phyloP scores from a whole-genome alignment of 1,284 basidiomycete genomes.

The Trichosporon coremiiforme region DNA sequence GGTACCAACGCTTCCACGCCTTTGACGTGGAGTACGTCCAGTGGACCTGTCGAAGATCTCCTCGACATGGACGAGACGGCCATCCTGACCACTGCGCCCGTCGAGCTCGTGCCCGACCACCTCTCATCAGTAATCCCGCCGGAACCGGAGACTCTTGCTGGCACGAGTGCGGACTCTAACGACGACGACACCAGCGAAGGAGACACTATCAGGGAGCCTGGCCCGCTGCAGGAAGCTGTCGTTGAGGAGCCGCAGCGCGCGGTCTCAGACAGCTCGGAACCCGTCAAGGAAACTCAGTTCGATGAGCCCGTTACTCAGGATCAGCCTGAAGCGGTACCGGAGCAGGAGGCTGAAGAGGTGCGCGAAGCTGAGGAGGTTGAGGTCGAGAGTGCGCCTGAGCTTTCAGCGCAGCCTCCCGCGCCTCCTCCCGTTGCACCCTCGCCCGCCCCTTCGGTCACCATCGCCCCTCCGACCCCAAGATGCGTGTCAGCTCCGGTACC shows the following conservation, averaged over 20 bases:
- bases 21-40: neutral
- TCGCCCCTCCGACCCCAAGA: neutral
- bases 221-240: neutral
- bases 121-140: neutral
- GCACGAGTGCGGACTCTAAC: neutral
- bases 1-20: neutral
- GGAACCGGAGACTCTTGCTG: neutral
- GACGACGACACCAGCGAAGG: neutral
- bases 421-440: neutral
- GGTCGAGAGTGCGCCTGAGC: neutral
- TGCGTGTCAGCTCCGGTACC: neutral
- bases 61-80: conserved; percentile 15
- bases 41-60: neutral
- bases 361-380: no score
- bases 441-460: neutral
- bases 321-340: neutral
- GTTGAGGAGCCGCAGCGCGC: neutral
- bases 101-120: neutral
- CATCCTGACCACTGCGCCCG: neutral
- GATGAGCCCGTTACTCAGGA: neutral
- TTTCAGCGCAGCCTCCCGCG: neutral
- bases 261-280: neutral
- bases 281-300: neutral
- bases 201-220: neutral
- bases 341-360: neutral